Evolutionary conservation across 805 yeast species (phyloP).

Genomic region (Cyberlindnera sargentensis): DNA sequence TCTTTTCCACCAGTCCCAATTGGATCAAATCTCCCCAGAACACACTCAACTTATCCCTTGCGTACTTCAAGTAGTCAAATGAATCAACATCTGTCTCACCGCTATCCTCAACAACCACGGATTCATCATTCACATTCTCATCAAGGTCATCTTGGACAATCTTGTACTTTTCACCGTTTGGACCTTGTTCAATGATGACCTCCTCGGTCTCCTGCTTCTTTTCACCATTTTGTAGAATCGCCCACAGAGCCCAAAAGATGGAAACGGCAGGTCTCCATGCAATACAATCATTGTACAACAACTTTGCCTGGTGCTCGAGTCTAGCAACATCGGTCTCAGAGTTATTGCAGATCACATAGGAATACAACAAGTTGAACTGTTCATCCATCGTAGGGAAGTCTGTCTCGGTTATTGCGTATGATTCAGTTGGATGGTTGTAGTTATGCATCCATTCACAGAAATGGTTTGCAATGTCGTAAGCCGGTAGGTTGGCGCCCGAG

Average conservation of each 20-base stretch:
- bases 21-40: slow-evolving; percentile 69
- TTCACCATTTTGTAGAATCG: slow-evolving; percentile 67
- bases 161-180: slow-evolving; percentile 47
- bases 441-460: slow-evolving; percentile 97
- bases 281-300: slow-evolving; percentile 55
- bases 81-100: slow-evolving; percentile 42
- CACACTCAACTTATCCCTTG: slow-evolving; percentile 66
- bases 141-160: slow-evolving; percentile 19
- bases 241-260: slow-evolving; percentile 88
- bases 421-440: slow-evolving; percentile 45
- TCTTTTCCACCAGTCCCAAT: slow-evolving; percentile 42
- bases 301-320: slow-evolving; percentile 39
- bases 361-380: slow-evolving; percentile 60
- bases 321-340: slow-evolving; percentile 17
- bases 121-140: not conserved
- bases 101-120: slow-evolving; percentile 20
- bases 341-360: slow-evolving; percentile 37
- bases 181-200: slow-evolving; percentile 39
- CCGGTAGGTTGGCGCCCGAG: slow-evolving; percentile 85
- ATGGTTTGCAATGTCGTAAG: slow-evolving; percentile 88
- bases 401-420: slow-evolving; percentile 42
- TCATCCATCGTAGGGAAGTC: slow-evolving; percentile 65
- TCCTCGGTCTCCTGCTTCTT: slow-evolving; percentile 10
- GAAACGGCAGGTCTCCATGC: slow-evolving; percentile 80
- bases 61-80: slow-evolving; percentile 72